Evolutionary conservation across 371 early-diverging fungal genomes (phyloP), one percentile per base, ranked within the genome.

Genomic region (Zopfochytrium polystomum): DNA sequence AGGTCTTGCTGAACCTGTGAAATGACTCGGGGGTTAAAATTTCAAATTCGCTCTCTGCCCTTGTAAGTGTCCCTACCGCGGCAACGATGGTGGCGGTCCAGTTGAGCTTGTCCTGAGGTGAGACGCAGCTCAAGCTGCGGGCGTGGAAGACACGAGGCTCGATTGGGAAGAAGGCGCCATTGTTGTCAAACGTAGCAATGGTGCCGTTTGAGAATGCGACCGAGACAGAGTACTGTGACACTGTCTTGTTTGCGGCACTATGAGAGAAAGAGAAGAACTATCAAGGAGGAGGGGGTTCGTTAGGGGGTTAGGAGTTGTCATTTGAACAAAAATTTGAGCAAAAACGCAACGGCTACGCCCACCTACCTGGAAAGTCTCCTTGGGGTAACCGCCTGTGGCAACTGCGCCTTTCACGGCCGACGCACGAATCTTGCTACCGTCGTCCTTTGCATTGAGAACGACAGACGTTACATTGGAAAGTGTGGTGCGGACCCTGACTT

Each of bases 41-140:
- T n/a, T n/a, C n/a, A n/a, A n/a, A n/a, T n/a, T n/a, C n/a, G n/a
- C n/a, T n/a, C n/a, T n/a, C n/a, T n/a, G n/a, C n/a, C n/a, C n/a
- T n/a, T n/a, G n/a, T 9, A 26, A 30, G 31, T 27, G n/a, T n/a
- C 20, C 52, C 31, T 11, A 52, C 52, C 23, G 52, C 52, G 6
- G 52, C 52, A 27, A 52, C 52, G 20, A 52, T 52, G 20, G 52
- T 52, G 31, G 52, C 52, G 6, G 52, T 52, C 52, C 18, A 26
- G 52, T 52, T 52, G 15, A 52, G 20, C 6, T 15, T 31, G 31
- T 52, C 52, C 6, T 30, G 5, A 5, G 31, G 9, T 13, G 27
- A 5, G 29, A 52, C 29, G 31, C 52, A 52, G 31, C 52, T 52
- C 6, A 5, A 13, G 31, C 27, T 26, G 6, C 6, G 6, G 18